These are phyloP conservation scores for Leucocoprinus sp. DNA, from an alignment of 768 basidiomycete genomes.

Conservation along the genomic window DNA sequence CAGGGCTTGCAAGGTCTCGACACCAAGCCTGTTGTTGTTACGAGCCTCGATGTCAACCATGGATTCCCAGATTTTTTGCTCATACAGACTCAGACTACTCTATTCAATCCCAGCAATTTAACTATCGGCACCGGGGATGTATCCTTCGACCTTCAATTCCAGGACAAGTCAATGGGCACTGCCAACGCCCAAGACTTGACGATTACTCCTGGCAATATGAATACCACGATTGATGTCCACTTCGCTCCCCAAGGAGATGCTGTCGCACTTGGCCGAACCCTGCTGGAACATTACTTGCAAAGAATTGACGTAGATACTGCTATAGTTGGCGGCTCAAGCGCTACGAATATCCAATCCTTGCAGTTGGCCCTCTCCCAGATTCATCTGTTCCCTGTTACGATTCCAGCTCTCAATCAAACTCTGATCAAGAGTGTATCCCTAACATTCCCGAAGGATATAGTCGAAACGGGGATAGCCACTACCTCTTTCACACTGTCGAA, in stretches of 20 bases:
- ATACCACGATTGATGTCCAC: constrained; percentile 48
- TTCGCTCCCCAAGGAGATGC: constrained; percentile 51
- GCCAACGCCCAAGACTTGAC: constrained; percentile 41
- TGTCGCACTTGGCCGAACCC: constrained; percentile 39
- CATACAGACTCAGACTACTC: constrained; percentile 51
- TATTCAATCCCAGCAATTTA: constrained; percentile 55
- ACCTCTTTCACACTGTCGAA: constrained; percentile 51
- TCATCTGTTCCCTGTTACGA: constrained; percentile 48
- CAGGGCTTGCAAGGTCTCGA: constrained; percentile 58
- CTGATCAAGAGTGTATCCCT: constrained; percentile 49
- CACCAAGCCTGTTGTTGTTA: constrained; percentile 46
- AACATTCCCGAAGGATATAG: constrained; percentile 55
- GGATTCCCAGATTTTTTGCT: constrained; percentile 61
- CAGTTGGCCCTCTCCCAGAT: constrained; percentile 55
- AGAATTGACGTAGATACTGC: constrained; percentile 46
- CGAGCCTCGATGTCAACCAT: constrained; percentile 55
- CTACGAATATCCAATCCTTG: constrained; percentile 55
- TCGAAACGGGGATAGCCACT: constrained; percentile 52
- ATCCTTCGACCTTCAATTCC: constrained; percentile 48
- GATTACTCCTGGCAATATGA: constrained; percentile 46
- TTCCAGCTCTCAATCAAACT: constrained; percentile 57
- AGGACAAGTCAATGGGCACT: constrained; percentile 47
- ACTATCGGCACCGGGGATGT: constrained; percentile 56
- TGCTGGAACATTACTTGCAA: constrained; percentile 66
- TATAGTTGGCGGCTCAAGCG: constrained; percentile 45